Evolutionary conservation across 768 basidiomycete genomes (phyloP), one percentile per base, ranked within the genome.

Genomic region (Trametes coccinea): DNA sequence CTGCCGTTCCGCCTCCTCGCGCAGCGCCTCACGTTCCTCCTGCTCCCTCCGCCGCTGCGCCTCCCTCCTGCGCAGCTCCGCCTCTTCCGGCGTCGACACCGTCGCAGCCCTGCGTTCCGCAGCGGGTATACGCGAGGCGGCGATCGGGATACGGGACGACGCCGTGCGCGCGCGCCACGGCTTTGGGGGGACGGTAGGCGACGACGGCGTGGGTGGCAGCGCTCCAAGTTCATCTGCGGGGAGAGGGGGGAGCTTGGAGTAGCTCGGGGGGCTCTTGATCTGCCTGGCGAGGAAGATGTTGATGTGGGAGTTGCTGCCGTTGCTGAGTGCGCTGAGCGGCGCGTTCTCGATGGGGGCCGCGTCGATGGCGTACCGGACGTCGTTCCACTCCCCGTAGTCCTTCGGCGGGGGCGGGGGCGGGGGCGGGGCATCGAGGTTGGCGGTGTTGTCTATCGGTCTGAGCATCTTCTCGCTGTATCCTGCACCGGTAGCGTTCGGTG

Each of bases 1-100:
- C 57, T 71, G 69, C 27, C 70, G 67, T 45, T 66, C 57, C 4
- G 64, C 69, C 53, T 73, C 71, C 41, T 71, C 71, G n/a, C 48
- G 60, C 30, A 62, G 53, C 7, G 66, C 66, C n/a, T 68, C 61
- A 16, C 44, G 37, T 48, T 60, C 62, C 46, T 66, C 68, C 37
- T 39, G 48, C 56, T 67, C 68, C 34, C 53, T 63, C 30, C 48
- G 63, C 16, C 63, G 62, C 31, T 51, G 61, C 33, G 63, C 67
- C 47, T 68, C 67, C 2, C 64, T 31, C 22, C 67, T 61, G 29
- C 61, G 59, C 31, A 63, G 50, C 22, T 59, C 62, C 2, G 50
- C 55, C 48, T 65, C 67, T 33, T 67, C 67, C 14, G 67, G 67
- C 11, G 61, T 65, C 31, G 67, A 67, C 14, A 62, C 54, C 11